These are phyloP conservation scores for Solanum dulcamara DNA, from an alignment of 257 asterid genomes.

Conservation along the genomic window DNA sequence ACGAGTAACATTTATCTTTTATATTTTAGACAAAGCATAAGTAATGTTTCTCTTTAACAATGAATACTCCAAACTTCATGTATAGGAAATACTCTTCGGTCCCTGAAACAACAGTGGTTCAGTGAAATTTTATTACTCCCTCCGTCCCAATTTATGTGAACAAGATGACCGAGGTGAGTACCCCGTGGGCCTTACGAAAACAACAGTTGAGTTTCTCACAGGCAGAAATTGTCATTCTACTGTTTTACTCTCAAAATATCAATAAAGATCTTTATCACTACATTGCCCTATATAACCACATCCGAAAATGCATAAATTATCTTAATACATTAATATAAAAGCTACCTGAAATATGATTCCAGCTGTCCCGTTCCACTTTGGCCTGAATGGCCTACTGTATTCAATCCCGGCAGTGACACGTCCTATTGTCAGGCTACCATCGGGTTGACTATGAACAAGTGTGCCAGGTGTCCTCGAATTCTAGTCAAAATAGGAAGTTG, in stretches of 20 bases:
- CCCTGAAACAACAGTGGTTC: not conserved
- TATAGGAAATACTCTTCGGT: not conserved
- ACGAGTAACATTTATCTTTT: not conserved
- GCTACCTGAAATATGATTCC: constrained; percentile 80
- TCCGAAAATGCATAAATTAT: not conserved
- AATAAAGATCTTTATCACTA: not conserved
- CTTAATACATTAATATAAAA: not conserved
- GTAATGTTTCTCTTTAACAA: not conserved
- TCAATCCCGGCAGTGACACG: constrained; percentile 91
- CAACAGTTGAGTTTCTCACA: not conserved
- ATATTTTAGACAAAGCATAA: not conserved
- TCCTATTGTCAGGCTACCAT: constrained; percentile 58
- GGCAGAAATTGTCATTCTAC: not conserved
- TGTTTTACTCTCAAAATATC: not conserved
- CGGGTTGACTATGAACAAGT: constrained; percentile 83
- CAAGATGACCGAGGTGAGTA: not conserved
- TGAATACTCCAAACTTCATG: not conserved
- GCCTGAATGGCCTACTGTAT: constrained; percentile 83
- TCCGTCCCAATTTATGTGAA: not conserved
- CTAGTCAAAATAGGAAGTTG: constrained; percentile 26
- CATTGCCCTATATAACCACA: not conserved
- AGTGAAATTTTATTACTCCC: not conserved
- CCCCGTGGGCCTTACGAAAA: not conserved
- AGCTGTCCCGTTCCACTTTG: constrained; percentile 89
- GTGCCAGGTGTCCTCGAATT: constrained; percentile 96